Conservation (phyloP, 345 rosid genomes). For the Gynandropsis gynandra region DNA sequence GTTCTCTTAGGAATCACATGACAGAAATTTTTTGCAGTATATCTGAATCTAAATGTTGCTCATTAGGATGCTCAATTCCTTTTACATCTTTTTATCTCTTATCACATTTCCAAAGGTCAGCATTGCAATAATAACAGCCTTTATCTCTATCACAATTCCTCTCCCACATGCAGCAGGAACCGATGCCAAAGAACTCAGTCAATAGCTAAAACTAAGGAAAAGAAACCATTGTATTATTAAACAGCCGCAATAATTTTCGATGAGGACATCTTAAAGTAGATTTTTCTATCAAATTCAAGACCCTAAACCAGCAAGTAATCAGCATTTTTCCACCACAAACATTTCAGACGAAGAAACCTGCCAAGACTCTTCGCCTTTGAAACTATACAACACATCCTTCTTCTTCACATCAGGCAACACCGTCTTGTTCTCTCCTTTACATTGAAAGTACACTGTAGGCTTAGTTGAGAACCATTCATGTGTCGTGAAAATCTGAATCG, state of each 20-base stretch:
- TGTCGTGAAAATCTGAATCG: constrained; percentile 40
- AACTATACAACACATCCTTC: constrained; percentile 30
- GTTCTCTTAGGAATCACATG: too few species aligned
- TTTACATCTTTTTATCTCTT: too few species aligned
- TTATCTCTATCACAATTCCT: neutral
- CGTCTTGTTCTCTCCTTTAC: constrained; percentile 57
- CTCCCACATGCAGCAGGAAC: neutral
- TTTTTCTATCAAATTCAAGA: neutral
- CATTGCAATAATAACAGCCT: neutral
- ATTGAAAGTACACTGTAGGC: constrained; percentile 55
- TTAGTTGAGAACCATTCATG: constrained; percentile 43
- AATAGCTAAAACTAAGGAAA: neutral
- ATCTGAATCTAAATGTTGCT: too few species aligned
- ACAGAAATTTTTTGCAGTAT: too few species aligned
- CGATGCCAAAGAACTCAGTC: neutral
- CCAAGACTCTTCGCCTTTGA: constrained; percentile 75
- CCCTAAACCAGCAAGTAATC: constrained; percentile 1
- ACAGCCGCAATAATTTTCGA: neutral
- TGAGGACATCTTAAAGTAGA: neutral
- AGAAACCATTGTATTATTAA: neutral
- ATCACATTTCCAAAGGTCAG: neutral
- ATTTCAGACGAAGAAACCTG: constrained; percentile 34
- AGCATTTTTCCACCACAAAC: neutral
- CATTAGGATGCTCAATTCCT: too few species aligned
- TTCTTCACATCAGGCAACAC: constrained; percentile 52